phyloP scores from a whole-genome alignment of 106 monocot genomes.

The Posidonia australis region DNA sequence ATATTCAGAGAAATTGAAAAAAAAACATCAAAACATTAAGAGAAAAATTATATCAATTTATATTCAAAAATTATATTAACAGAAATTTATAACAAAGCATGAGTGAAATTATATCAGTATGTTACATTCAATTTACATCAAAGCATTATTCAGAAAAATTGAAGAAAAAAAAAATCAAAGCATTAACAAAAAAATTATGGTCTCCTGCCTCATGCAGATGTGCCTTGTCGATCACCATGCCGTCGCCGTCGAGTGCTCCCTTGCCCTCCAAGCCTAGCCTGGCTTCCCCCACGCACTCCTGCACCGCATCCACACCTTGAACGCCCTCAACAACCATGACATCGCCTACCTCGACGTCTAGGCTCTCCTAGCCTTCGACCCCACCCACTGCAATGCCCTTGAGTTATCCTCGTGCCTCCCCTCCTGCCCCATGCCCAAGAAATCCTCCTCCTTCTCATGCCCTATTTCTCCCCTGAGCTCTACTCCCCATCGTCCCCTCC shows the following conservation, averaged over 20 bases:
- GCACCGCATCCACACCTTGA: slow-evolving; percentile 68
- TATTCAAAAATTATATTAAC: too few species aligned
- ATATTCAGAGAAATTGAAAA: too few species aligned
- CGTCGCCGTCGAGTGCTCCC: slow-evolving; percentile 83
- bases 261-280: slow-evolving; percentile 83
- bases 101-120: too few species aligned
- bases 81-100: too few species aligned
- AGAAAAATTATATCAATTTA: too few species aligned
- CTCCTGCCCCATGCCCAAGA: slow-evolving; percentile 50
- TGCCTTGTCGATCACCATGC: slow-evolving; percentile 75
- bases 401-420: slow-evolving; percentile 56
- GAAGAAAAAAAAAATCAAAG: too few species aligned
- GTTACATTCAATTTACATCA: too few species aligned
- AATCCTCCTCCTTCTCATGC: slow-evolving; percentile 14
- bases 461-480: slow-evolving; percentile 7
- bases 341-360: slow-evolving; percentile 60
- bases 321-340: slow-evolving; percentile 51
- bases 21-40: too few species aligned
- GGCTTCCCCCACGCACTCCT: slow-evolving; percentile 77
- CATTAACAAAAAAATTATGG: too few species aligned
- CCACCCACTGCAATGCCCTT: slow-evolving; percentile 51
- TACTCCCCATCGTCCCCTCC: not conserved
- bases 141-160: too few species aligned
- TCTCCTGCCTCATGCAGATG: slow-evolving; percentile 81
- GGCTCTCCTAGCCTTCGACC: slow-evolving; percentile 43